Conservation (phyloP, 148 eudicot species). For the Vaccinium darrowii region DNA sequence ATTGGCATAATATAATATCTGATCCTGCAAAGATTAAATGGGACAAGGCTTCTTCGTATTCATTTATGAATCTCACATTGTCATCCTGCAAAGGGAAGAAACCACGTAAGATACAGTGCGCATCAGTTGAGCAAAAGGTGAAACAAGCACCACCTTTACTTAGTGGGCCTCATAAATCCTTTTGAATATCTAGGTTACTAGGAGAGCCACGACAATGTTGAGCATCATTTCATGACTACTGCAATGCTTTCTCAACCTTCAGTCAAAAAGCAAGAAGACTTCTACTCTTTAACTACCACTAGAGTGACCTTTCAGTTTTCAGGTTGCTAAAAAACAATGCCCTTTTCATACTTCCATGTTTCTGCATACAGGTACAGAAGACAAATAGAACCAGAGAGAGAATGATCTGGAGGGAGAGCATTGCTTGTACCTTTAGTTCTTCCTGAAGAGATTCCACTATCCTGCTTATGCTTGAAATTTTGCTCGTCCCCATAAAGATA, state of each 20-base stretch:
- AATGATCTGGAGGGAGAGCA: slow-evolving; percentile 6
- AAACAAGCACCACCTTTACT: not conserved
- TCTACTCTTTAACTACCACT: not conserved
- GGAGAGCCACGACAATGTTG: not conserved
- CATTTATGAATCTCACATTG: slow-evolving; percentile 43
- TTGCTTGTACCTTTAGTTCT: slow-evolving; percentile 47
- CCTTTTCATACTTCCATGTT: not conserved
- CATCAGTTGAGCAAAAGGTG: slow-evolving; percentile 3
- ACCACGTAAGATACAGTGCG: not conserved
- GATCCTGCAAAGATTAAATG: slow-evolving; percentile 62
- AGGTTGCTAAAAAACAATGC: not conserved
- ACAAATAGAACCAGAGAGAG: not conserved
- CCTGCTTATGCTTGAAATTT: slow-evolving; percentile 29
- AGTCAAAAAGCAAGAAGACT: not conserved
- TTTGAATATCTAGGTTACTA: not conserved
- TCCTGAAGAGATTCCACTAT: slow-evolving; percentile 36
- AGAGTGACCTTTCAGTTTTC: no score
- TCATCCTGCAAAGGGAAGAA: slow-evolving; percentile 37
- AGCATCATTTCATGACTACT: not conserved
- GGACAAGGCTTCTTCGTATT: slow-evolving; percentile 51
- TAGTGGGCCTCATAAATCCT: not conserved
- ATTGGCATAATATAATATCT: slow-evolving; percentile 57
- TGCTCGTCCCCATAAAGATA: slow-evolving; percentile 42
- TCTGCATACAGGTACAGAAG: not conserved
- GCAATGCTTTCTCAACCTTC: not conserved